Percentiles rank a stretch among this genome's conserved stretches.
Evolutionary conservation across 83 land plant genomes (phyloP).

Genomic region (Picea abies): DNA sequence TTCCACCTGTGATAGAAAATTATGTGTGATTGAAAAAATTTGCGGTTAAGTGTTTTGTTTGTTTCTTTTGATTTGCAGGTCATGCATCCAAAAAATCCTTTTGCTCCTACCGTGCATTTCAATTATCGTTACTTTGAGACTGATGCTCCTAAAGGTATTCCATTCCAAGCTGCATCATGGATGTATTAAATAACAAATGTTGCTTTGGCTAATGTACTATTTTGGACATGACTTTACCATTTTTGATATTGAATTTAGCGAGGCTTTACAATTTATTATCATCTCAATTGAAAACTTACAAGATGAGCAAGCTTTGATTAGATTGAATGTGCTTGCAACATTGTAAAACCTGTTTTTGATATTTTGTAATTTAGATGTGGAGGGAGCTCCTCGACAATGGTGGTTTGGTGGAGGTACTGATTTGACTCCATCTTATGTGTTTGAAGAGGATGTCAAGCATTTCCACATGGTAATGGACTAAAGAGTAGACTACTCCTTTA

Average conservation of each 20-base stretch:
- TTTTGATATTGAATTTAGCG: background rate
- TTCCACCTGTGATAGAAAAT: background rate
- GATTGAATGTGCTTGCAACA: slow-evolving; percentile 15
- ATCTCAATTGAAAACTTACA: background rate
- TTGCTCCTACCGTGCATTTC: slow-evolving; percentile 99
- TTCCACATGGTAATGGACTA: slow-evolving; percentile 72
- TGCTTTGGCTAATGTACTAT: background rate
- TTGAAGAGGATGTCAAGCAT: slow-evolving; percentile 96
- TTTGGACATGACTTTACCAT: background rate
- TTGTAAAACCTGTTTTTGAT: background rate
- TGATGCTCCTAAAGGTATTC: slow-evolving; percentile 94
- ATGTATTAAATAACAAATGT: background rate
- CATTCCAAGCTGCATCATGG: background rate
- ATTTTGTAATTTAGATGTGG: slow-evolving; percentile 57
- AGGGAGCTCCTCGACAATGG: slow-evolving; percentile 97
- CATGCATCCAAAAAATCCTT: slow-evolving; percentile 97
- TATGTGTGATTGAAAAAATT: background rate
- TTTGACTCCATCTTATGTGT: slow-evolving; percentile 91
- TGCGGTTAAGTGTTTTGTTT: background rate
- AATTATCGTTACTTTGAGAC: slow-evolving; percentile 99
- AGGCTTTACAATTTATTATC: background rate
- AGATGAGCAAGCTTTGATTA: slow-evolving; percentile 1
- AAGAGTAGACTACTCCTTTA: no score
- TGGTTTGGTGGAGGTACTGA: slow-evolving; percentile 99
- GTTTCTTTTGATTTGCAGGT: slow-evolving; percentile 57